Conservation (phyloP, 495 filamentous ascomycete species). For the Glonium stellatum region DNA sequence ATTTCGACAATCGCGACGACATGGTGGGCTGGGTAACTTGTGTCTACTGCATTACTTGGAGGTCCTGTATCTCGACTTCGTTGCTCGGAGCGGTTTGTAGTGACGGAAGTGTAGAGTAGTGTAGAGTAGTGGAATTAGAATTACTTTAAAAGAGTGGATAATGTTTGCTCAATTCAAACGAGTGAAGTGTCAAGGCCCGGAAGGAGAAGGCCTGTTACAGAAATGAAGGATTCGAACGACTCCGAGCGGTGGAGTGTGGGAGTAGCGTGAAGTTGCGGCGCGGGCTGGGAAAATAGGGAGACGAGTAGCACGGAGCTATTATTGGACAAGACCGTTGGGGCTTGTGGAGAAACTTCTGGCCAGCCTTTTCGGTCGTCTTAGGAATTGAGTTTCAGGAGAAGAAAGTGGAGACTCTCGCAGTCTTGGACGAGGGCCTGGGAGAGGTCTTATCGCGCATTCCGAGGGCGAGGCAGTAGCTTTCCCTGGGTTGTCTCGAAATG, state of each 20-base stretch:
- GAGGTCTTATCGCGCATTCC: too few species aligned
- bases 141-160: not conserved
- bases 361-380: too few species aligned
- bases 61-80: not conserved
- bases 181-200: constrained; percentile 10
- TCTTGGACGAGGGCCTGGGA: too few species aligned
- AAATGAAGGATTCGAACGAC: not conserved
- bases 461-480: too few species aligned
- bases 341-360: too few species aligned
- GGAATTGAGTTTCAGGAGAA: too few species aligned
- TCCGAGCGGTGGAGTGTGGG: not conserved
- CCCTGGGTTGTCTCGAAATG: too few species aligned
- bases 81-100: not conserved
- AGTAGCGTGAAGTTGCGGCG: not conserved
- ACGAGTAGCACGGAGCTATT: not conserved
- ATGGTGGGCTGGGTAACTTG: constrained; percentile 4
- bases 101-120: too few species aligned
- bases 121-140: too few species aligned
- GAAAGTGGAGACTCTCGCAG: not conserved
- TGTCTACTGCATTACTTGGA: constrained; percentile 19
- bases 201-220: not conserved
- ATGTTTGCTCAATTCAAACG: constrained; percentile 4
- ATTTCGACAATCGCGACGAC: constrained; percentile 17
- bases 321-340: not conserved
- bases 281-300: not conserved